Evolutionary conservation across 306 rosid genomes (phyloP), one percentile per base, ranked within the genome.

Genomic region (Lupinus albus): DNA sequence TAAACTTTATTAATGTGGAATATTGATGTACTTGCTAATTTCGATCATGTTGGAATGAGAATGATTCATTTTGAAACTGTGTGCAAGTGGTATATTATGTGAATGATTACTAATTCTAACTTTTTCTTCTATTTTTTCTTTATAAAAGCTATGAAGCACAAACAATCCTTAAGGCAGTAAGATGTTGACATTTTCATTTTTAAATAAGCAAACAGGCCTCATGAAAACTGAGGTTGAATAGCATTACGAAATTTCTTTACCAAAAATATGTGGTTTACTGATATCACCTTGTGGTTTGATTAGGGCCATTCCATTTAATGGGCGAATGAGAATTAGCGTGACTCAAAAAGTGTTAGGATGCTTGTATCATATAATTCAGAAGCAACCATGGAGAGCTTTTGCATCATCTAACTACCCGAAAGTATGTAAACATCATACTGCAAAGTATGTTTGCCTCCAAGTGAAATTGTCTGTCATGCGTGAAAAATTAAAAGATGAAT

Each of bases 211-310:
- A 33, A 33, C 38, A 33, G 36, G 36, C 36, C 36, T 4, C 36
- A 32, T n/a, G n/a, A n/a, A n/a, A n/a, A n/a, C n/a, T 57, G 42
- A 57, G 44, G 63, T 21, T 30, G 39, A 59, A 13, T 14, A 35
- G 47, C 46, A 59, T 13, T 59, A 59, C 7, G 3, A 52, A 10
- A 10, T 2, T 10, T 4, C 25, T 52, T 9, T 7, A 38, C 44
- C 1, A 7, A 1, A 38, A 38, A 8, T 38, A 38, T 38, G 44
- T 8, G 44, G 44, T 38, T 8, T 38, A 42, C 47, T 11, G 3
- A 3, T 42, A 42, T 1, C 47, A 42, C 47, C 45, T 39, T 11
- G 47, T 42, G 44, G 11, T 1, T 8, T 25, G 30, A 4, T 25
- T 10, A 39, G 47, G 13, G 47, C 47, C 47, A 42, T 42, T 11